Evolutionary conservation across 495 filamentous ascomycete genomes (phyloP), one percentile per base, ranked within the genome.

Genomic region (Saxispiralis lemnorum): DNA sequence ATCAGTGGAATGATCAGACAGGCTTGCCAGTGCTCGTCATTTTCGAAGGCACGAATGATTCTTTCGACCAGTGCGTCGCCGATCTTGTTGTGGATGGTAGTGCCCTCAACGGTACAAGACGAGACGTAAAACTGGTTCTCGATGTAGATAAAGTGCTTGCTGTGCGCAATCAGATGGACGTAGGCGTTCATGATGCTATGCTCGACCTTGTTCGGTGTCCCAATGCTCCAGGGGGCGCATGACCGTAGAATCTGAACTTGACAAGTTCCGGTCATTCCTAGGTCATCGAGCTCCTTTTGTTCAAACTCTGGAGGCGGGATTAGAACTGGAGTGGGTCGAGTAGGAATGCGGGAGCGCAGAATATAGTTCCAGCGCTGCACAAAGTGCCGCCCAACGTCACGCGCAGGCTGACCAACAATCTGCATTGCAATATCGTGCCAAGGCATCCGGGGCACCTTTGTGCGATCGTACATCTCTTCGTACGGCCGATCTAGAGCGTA

Each of bases 401-500:
- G 70, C 1, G 89, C 89, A 0, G 89, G 89, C 56, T 96, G 89
- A 31, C 89, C 89, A 18, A 96, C 86, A 19, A 99, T 79, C 62
- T 99, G 89, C 89, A 99, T 99, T 10, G 79, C 76, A 41, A 99
- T 89, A 59, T 99, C 89, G 55, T 99, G 89, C 89, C 89, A 99
- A 2, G 92, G 92, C 89, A 96, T 99, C 42, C 89, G 69, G 0
- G 92, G 83, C 14, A 89, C 69, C 55, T 78, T 76, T 31, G 76
- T 77, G 34, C 89, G 73, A 55, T 96, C 85, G 54, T 99, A 99
- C 89, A 99, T 99, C 59, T 99, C 89, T 51, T 92, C 92, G 56
- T 96, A 99, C 10, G 89, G 89, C 56, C 92, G 89, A 51, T 89
- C 78, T 12, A 99, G 67, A 39, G 79, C 76, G 61, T 83, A 95